Evolutionary conservation across 306 rosid genomes (phyloP).

Genomic region (Prinsepia uniflora): DNA sequence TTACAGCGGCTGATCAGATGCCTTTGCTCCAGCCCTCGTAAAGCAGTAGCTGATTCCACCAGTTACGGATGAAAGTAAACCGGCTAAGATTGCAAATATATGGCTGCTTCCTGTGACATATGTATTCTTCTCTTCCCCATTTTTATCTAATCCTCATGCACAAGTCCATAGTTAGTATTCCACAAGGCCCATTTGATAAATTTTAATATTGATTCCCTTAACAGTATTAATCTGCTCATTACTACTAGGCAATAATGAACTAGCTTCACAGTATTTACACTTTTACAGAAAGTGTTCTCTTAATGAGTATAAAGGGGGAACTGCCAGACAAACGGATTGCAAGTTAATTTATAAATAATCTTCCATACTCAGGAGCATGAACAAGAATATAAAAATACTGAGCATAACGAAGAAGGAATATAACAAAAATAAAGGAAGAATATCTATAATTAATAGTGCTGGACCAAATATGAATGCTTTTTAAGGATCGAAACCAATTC

Average conservation of each 20-base stretch:
- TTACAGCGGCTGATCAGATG: constrained; percentile 81
- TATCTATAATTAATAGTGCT: too few relatives aligned
- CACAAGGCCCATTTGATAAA: neutral
- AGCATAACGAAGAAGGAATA: too few relatives aligned
- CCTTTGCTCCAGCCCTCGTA: constrained; percentile 69
- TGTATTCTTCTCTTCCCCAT: constrained; percentile 31
- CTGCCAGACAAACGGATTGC: neutral
- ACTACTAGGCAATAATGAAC: neutral
- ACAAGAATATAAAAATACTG: too few relatives aligned
- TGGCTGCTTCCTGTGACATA: constrained; percentile 37
- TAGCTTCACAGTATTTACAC: neutral
- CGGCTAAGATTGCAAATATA: constrained; percentile 43
- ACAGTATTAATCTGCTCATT: constrained; percentile 7
- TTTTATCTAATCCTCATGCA: constrained; percentile 53
- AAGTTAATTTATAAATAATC: too few relatives aligned
- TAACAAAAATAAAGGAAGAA: too few relatives aligned
- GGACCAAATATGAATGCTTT: too few relatives aligned
- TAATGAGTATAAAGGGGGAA: neutral
- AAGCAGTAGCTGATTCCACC: constrained; percentile 77
- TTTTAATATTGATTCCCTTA: neutral
- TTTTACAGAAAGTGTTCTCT: neutral
- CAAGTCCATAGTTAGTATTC: constrained; percentile 29
- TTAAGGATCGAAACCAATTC: too few relatives aligned
- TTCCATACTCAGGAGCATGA: too few relatives aligned
- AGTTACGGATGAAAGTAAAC: constrained; percentile 55